Conservation (phyloP, 768 basidiomycete genomes). For the Russula griseocarnosa region DNA sequence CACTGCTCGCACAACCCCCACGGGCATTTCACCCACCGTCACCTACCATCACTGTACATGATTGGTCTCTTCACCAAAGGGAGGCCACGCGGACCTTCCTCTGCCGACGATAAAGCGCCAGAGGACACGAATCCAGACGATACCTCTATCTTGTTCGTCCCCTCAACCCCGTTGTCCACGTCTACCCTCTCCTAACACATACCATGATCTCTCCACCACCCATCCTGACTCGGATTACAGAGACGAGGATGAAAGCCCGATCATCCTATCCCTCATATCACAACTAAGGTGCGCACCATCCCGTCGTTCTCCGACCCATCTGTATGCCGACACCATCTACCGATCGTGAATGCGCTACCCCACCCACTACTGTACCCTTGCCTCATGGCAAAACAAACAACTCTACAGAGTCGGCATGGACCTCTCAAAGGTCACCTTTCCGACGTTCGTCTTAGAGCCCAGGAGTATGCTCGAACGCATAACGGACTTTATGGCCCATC, state of each 20-base stretch:
- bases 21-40: not conserved
- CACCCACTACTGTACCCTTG: not conserved
- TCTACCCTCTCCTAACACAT: slow-evolving; percentile 13
- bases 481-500: slow-evolving; percentile 99
- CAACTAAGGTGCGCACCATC: slow-evolving; percentile 66
- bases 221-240: slow-evolving; percentile 43
- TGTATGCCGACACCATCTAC: not conserved
- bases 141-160: slow-evolving; percentile 78
- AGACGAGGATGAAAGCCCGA: slow-evolving; percentile 91
- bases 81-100: slow-evolving; percentile 62
- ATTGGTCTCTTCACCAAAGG: slow-evolving; percentile 69
- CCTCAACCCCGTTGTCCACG: slow-evolving; percentile 22
- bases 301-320: not conserved
- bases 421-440: slow-evolving; percentile 88
- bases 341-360: too few species aligned
- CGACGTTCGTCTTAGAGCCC: slow-evolving; percentile 94
- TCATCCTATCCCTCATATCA: slow-evolving; percentile 81
- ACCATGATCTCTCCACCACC: slow-evolving; percentile 32
- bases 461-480: slow-evolving; percentile 97
- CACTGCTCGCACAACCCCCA: not conserved
- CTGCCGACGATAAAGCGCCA: slow-evolving; percentile 60
- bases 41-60: slow-evolving; percentile 42
- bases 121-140: slow-evolving; percentile 87
- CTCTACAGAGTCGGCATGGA: slow-evolving; percentile 87
- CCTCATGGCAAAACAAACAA: not conserved